These are phyloP conservation scores for Asterella californica DNA, from an alignment of 225 moss, liverwort and hornwort genomes.

Conservation along the genomic window DNA sequence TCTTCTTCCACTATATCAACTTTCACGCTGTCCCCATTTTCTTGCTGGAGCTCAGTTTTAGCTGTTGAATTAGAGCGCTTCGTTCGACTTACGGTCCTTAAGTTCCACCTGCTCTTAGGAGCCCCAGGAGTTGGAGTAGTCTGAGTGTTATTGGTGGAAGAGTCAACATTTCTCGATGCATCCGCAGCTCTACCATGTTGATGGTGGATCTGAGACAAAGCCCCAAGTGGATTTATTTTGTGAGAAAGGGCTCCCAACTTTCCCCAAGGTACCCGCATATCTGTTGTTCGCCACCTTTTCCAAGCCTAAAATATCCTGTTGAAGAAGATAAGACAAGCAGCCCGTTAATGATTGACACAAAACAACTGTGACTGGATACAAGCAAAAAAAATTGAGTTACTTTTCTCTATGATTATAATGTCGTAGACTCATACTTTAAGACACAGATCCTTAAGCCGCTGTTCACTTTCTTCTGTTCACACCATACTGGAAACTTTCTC, in stretches of 20 bases:
- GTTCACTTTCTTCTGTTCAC: not conserved
- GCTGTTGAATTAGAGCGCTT: conserved; percentile 37
- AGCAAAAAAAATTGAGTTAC: not conserved
- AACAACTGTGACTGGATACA: too few relatives aligned
- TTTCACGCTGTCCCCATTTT: conserved; percentile 42
- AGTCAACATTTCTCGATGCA: conserved; percentile 38
- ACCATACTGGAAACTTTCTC: not conserved
- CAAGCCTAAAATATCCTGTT: conserved; percentile 13
- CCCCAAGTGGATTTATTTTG: conserved; percentile 72
- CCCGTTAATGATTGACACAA: not conserved
- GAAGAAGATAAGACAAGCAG: not conserved
- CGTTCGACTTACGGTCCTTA: conserved; percentile 28
- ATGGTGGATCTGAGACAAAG: conserved; percentile 56
- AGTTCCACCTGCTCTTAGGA: conserved; percentile 50
- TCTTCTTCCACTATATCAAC: conserved; percentile 62
- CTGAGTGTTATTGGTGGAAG: conserved; percentile 28
- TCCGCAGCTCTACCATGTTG: conserved; percentile 46
- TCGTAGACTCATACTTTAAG: not conserved
- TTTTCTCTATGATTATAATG: not conserved
- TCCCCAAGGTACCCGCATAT: conserved; percentile 71
- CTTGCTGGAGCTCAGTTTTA: conserved; percentile 26
- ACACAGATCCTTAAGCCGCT: not conserved
- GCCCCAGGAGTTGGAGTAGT: conserved; percentile 31
- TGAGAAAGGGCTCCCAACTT: conserved; percentile 73
- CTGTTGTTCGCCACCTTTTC: conserved; percentile 20